These are phyloP conservation scores for Zelopaecilomyces penicillatus DNA, from an alignment of 2,329 filamentous ascomycete species.

Conservation along the genomic window DNA sequence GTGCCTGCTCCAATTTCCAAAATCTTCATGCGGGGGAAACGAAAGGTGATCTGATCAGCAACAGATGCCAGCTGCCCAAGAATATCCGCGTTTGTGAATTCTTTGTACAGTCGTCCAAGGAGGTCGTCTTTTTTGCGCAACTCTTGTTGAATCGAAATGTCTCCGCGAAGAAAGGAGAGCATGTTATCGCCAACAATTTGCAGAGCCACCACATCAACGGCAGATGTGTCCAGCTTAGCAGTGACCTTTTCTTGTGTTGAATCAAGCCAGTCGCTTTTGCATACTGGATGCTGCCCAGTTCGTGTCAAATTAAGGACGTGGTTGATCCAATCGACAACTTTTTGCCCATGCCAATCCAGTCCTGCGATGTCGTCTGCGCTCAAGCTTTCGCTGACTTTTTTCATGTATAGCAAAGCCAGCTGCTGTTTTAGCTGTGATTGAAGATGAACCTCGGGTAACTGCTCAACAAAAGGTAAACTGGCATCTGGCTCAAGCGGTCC, in stretches of 20 bases:
- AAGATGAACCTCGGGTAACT: not conserved
- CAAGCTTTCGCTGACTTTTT: not conserved
- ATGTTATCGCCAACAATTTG: not conserved
- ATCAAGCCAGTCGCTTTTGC: not conserved
- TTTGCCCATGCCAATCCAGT: not conserved
- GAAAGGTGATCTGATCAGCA: constrained; percentile 24
- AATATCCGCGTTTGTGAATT: not conserved
- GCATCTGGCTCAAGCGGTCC: not conserved
- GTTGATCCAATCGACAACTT: not conserved
- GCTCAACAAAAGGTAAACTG: not conserved
- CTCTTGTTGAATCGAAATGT: not conserved
- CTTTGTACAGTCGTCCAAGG: not conserved
- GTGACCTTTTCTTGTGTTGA: not conserved
- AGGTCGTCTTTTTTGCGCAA: not conserved
- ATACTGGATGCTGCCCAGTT: not conserved
- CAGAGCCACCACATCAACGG: not conserved
- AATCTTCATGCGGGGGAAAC: constrained; percentile 33
- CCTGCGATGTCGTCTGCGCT: not conserved
- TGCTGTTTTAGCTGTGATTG: not conserved
- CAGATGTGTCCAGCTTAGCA: not conserved
- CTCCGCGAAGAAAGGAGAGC: not conserved
- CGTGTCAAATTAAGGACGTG: not conserved
- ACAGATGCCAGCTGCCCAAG: not conserved
- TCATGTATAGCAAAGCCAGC: not conserved
- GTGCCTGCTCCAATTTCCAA: constrained; percentile 36